These are phyloP conservation scores for Penicillium paneum DNA, from an alignment of 2,329 filamentous ascomycete genomes.

Conservation along the genomic window DNA sequence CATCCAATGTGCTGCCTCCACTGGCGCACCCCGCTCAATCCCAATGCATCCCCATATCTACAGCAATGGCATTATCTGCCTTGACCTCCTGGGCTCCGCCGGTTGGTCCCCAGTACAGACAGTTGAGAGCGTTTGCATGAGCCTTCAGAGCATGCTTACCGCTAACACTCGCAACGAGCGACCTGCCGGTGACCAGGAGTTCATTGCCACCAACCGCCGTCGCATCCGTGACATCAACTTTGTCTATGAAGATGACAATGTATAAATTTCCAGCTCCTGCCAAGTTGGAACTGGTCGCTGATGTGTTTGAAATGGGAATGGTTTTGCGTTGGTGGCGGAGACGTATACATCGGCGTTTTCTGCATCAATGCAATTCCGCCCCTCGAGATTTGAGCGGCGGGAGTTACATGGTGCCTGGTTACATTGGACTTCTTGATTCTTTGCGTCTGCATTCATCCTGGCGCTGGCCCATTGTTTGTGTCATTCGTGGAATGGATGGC, in stretches of 20 bases:
- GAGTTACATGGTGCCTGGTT: neutral
- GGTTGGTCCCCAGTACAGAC: slow-evolving; percentile 98
- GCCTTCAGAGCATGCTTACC: slow-evolving; percentile 95
- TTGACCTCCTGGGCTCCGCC: slow-evolving; percentile 80
- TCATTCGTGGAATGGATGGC: neutral
- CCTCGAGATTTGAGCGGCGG: neutral
- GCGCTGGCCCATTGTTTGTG: slow-evolving; percentile 4
- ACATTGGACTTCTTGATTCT: neutral
- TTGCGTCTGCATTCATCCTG: slow-evolving; percentile 8
- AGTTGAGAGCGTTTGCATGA: slow-evolving; percentile 95
- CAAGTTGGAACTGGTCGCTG: neutral
- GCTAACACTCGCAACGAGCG: slow-evolving; percentile 90
- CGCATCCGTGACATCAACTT: slow-evolving; percentile 88
- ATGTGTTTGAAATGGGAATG: neutral
- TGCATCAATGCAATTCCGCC: neutral
- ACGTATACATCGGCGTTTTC: slow-evolving; percentile 2
- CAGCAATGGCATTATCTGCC: slow-evolving; percentile 96
- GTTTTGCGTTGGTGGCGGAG: neutral
- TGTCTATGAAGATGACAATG: slow-evolving; percentile 85
- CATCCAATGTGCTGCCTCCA: slow-evolving; percentile 52
- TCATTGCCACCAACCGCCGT: slow-evolving; percentile 74
- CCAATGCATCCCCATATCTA: slow-evolving; percentile 98
- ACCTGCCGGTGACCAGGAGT: slow-evolving; percentile 84
- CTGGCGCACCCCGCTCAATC: slow-evolving; percentile 56
- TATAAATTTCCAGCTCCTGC: slow-evolving; percentile 42